Evolutionary conservation across 225 moss, liverwort and hornwort species (phyloP), one percentile per base, ranked within the genome.

Genomic region (Pseudoscleropodium purum): DNA sequence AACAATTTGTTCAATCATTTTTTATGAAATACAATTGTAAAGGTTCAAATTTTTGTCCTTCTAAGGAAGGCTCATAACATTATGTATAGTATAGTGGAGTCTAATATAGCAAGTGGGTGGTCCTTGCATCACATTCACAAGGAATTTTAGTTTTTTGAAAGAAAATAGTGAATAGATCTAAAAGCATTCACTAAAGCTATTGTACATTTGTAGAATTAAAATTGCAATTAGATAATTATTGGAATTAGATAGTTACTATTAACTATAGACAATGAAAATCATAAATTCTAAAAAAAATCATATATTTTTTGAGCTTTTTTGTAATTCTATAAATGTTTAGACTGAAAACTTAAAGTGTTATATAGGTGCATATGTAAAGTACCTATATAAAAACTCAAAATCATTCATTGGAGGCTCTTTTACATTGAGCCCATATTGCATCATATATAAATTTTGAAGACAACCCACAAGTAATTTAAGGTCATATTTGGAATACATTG

Each of bases 61-160:
- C 7, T 10, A n/a, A 13, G 0, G n/a, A n/a, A n/a, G 20, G 37
- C 63, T 69, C 0, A 0, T n/a, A 7, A 7, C 7, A 69, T 13
- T 18, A 49, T 49, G 49, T 49, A 49, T 36, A 37, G 6, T 37
- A 23, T 4, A 69, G 3, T 18, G 11, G n/a, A 69, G 12, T n/a
- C 6, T 0, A 2, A 9, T 5, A 36, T 36, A 18, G 66, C 5
- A 5, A 9, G 34, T 36, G 11, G 36, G 2, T 21, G 6, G 12
- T 68, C 37, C 4, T n/a, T 69, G 12, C n/a, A n/a, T n/a, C 23
- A n/a, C 6, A 12, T 69, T 24, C 0, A 1, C 3, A 23, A 4
- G 1, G 2, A n/a, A 13, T 69, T 69, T 69, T 15, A 19, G 23
- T 7, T 69, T n/a, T n/a, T 18, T 11, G 0, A 23, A 23, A 23